Base-by-base conservation (phyloP, 2,329 filamentous ascomycete species). In the Monilinia fructigena region DNA sequence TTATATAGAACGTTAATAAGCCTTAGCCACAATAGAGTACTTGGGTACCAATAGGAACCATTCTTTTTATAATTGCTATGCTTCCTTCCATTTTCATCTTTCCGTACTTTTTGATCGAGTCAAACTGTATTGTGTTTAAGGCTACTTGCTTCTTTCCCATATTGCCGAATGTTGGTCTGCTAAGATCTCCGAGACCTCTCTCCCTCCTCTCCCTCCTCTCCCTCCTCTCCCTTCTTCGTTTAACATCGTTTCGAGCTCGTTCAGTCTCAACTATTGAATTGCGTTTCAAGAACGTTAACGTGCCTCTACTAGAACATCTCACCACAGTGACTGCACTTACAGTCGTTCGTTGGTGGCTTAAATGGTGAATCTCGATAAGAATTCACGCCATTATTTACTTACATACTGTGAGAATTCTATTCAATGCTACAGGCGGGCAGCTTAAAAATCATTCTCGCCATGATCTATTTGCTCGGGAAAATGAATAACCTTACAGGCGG, bases 321-420 rank as follows among this genome's bases (percentile, higher is more conserved):
- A 47, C 42, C 16, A 18, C 18, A 18, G 20, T 47, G 45, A 16
- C 45, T n/a, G 7, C 20, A 20, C 45, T 20, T n/a, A 20, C 18
- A 47, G 7, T 35, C 18, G 40, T 48, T 48, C 35, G 20, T 48
- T 18, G 28, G 56, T 60, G 20, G 28, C 56, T 38, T n/a, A 59
- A 31, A 48, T 48, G 47, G 47, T 50, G n/a, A 50, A 50, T 26
- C 47, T 50, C 42, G 31, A 23, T 4, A 35, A 48, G 12, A n/a
- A 47, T 48, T 59, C 56, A 48, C 26, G 23, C 56, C 56, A 59
- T 47, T 47, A 47, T 23, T 11, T 48, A 48, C 7, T 48, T 48
- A 23, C 28, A 28, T 28, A 28, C 20, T 23, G 18, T 48, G 10
- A 59, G 28, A 35, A 23, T n/a, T 35, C 23, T 26, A 50, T 50